phyloP scores from a whole-genome alignment of 2,329 filamentous ascomycete genomes.

The Thermothelomyces thermophilus region DNA sequence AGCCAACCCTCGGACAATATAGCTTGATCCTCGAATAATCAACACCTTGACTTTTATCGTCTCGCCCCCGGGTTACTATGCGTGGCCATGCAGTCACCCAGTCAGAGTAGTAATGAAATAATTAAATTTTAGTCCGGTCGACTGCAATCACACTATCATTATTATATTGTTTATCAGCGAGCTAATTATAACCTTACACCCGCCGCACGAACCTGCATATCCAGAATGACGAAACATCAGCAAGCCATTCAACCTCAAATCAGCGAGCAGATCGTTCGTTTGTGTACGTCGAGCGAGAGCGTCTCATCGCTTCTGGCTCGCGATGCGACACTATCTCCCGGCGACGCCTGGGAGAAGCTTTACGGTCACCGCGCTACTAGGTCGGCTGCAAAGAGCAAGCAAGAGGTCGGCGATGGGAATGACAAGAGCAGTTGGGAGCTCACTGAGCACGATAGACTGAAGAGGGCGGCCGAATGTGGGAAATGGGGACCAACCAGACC shows the following conservation, averaged over 20 bases:
- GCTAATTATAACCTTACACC: no score
- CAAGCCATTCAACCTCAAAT: conserved; percentile 1
- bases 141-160: no score
- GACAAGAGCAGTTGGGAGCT: conserved; percentile 13
- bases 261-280: conserved; percentile 26
- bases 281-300: conserved; percentile 47
- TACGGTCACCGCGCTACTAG: conserved; percentile 35
- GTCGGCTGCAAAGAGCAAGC: conserved; percentile 12
- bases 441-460: conserved; percentile 37
- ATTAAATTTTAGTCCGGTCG: no score
- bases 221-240: conserved; percentile 13
- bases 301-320: conserved; percentile 53
- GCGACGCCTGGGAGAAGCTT: conserved; percentile 49
- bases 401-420: neutral
- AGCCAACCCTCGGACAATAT: no score
- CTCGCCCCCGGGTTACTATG: no score
- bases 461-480: conserved; percentile 54
- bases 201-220: no score
- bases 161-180: no score
- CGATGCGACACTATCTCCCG: conserved; percentile 46
- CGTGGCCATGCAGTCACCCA: no score
- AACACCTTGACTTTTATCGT: no score
- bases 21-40: no score
- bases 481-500: conserved; percentile 59
- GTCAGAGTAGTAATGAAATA: no score